A percentile compares a stretch with the other conserved stretches of the same genome.
phyloP scores from a whole-genome alignment of 202 grass and related monocot genomes.

The Bolboschoenoplectus hybrid region DNA sequence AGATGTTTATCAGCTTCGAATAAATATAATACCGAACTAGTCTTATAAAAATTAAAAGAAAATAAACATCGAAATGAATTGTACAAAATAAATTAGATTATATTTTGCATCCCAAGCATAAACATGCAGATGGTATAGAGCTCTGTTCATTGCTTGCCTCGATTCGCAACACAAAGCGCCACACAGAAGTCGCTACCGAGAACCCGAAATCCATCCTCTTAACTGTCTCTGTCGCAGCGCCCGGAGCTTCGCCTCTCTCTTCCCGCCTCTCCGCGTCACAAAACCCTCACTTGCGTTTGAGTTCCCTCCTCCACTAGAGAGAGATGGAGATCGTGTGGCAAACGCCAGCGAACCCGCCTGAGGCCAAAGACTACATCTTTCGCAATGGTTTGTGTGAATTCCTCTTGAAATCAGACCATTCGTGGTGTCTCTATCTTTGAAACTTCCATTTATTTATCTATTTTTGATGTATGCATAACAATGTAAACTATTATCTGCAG shows the following conservation, averaged over 20 bases:
- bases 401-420: not conserved
- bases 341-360: conserved; percentile 75
- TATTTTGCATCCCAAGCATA: too few species aligned
- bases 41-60: too few species aligned
- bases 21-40: too few species aligned
- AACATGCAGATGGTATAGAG: too few species aligned
- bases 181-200: not conserved
- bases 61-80: too few species aligned
- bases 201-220: not conserved
- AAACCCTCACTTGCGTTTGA: too few species aligned
- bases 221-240: not conserved
- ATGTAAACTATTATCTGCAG: conserved; percentile 38
- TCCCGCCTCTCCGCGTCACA: not conserved
- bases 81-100: too few species aligned
- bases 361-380: conserved; percentile 81
- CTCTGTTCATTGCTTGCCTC: not conserved
- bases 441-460: not conserved
- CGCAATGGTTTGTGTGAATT: conserved; percentile 50
- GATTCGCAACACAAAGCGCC: conserved; percentile 11
- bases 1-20: too few species aligned
- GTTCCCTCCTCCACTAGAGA: too few species aligned
- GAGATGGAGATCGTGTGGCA: conserved; percentile 81
- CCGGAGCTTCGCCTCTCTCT: not conserved
- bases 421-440: not conserved
- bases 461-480: not conserved